Conservation (phyloP, 768 basidiomycete species). For the Podaxis sp. region DNA sequence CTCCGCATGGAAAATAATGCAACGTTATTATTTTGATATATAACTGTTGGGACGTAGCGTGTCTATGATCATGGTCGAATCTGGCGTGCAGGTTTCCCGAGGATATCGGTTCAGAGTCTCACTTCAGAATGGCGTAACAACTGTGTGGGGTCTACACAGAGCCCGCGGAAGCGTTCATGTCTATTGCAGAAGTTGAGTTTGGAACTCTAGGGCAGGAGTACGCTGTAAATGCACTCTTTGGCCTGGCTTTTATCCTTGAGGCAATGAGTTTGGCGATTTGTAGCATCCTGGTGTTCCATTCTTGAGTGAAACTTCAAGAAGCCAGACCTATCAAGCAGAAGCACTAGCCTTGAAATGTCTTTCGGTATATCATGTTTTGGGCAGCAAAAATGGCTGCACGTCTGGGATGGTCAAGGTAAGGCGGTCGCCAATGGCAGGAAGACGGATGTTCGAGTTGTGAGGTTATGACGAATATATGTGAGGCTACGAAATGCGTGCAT, state of each 20-base stretch:
- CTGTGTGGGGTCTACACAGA: conserved; percentile 78
- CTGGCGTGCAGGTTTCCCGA: conserved; percentile 72
- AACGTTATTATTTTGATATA: not conserved
- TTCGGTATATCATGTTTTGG: too few species aligned
- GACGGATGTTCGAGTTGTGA: too few species aligned
- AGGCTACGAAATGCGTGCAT: too few species aligned
- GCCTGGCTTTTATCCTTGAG: conserved; percentile 68
- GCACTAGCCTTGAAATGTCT: too few species aligned
- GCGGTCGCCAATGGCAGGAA: too few species aligned
- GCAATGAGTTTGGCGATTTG: conserved; percentile 76
- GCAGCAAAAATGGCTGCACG: too few species aligned
- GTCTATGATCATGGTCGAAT: conserved; percentile 78
- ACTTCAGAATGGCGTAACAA: conserved; percentile 73
- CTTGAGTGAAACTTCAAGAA: too few species aligned
- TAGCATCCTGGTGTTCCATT: too few species aligned
- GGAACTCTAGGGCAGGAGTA: conserved; percentile 1
- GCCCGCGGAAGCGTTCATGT: conserved; percentile 66
- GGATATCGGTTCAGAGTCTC: conserved; percentile 68
- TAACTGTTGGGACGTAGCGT: conserved; percentile 41
- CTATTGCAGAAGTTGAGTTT: conserved; percentile 25
- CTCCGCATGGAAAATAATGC: conserved; percentile 38
- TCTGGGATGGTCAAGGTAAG: too few species aligned
- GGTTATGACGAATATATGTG: too few species aligned
- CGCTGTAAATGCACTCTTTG: conserved; percentile 51
- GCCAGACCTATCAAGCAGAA: too few species aligned